These are phyloP conservation scores for Salicornia ramosissima DNA, from an alignment of 148 eudicot species.

Conservation along the genomic window DNA sequence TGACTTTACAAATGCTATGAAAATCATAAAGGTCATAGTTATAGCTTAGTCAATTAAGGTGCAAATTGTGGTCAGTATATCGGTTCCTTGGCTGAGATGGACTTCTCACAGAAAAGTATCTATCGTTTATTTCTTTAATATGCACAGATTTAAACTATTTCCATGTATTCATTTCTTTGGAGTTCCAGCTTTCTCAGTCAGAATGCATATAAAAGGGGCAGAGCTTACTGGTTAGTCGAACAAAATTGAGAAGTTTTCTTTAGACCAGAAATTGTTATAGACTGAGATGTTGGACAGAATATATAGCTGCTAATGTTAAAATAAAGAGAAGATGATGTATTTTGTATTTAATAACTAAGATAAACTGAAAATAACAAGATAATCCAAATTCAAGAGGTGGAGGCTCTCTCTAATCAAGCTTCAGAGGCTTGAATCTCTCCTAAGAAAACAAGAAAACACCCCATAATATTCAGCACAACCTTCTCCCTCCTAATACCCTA, in stretches of 20 bases:
- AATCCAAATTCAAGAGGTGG: no score
- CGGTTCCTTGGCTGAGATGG: neutral
- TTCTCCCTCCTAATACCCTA: no score
- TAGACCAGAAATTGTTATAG: no score
- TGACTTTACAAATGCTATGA: neutral
- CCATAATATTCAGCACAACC: no score
- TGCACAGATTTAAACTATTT: neutral
- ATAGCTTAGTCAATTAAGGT: neutral
- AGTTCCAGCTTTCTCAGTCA: neutral
- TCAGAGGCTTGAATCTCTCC: no score
- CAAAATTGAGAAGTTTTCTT: neutral
- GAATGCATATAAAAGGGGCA: neutral
- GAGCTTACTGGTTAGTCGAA: neutral
- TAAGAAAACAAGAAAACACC: no score
- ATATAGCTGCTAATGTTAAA: no score
- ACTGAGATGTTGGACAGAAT: no score
- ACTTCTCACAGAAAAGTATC: neutral
- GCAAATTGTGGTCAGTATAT: neutral
- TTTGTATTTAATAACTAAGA: no score
- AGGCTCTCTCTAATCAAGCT: no score
- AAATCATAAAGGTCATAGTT: neutral
- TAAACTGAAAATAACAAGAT: no score
- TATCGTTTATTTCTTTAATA: neutral
- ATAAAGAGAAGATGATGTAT: no score
- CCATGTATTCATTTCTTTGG: neutral